Evolutionary conservation across 139 green algal species (phyloP).

Genomic region (Chlorella vulgaris): DNA sequence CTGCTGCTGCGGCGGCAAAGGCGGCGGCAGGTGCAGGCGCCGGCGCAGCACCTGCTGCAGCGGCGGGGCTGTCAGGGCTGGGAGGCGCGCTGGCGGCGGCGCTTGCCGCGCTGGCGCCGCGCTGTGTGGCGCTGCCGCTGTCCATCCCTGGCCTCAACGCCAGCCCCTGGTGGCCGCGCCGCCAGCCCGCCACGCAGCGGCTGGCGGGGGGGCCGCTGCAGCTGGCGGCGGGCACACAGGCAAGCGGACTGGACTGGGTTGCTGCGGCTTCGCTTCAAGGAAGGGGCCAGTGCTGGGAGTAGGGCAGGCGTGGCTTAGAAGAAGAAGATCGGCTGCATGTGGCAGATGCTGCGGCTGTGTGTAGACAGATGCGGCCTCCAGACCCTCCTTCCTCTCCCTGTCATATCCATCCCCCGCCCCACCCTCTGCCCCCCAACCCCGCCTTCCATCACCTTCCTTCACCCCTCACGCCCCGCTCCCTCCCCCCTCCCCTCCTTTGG

Average conservation of each 20-base stretch:
- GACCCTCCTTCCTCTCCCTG: no score
- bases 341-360: no score
- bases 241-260: neutral
- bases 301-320: neutral
- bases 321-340: no score
- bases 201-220: slow-evolving; percentile 56
- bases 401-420: no score
- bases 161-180: slow-evolving; percentile 37
- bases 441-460: no score
- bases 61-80: slow-evolving; percentile 32
- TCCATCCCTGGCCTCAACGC: slow-evolving; percentile 46
- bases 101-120: slow-evolving; percentile 36
- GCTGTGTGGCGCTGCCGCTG: slow-evolving; percentile 37
- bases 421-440: no score
- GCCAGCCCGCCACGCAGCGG: slow-evolving; percentile 26
- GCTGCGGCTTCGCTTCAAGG: neutral
- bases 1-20: no score
- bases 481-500: no score
- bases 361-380: no score
- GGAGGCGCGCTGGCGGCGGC: slow-evolving; percentile 33
- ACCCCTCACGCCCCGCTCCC: no score
- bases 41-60: neutral
- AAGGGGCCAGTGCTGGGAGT: neutral
- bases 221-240: slow-evolving; percentile 58
- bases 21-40: neutral